phyloP scores from a whole-genome alignment of 768 basidiomycete species.

The Hysterangium stoloniferum region DNA sequence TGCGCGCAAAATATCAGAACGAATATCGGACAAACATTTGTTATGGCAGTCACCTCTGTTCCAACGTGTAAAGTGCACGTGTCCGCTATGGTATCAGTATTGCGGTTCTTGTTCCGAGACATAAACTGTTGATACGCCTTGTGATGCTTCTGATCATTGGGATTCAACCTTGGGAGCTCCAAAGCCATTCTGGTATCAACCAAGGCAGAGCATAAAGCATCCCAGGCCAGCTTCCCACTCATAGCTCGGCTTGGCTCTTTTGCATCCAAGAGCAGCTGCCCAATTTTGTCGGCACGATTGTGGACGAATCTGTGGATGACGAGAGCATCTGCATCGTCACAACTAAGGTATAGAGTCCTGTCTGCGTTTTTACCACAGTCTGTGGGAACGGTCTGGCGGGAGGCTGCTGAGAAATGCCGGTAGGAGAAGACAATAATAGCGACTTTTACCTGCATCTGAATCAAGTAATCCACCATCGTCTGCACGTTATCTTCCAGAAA shows the following conservation, averaged over 20 bases:
- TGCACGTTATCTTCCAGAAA: conserved; percentile 67
- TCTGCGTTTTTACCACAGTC: conserved; percentile 39
- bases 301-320: conserved; percentile 80
- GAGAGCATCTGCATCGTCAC: conserved; percentile 77
- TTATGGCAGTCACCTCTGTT: conserved; percentile 32
- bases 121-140: conserved; percentile 62
- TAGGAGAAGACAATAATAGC: neutral
- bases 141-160: conserved; percentile 38
- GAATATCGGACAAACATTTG: conserved; percentile 20
- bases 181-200: conserved; percentile 70
- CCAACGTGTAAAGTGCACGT: conserved; percentile 54
- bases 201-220: conserved; percentile 65
- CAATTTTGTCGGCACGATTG: conserved; percentile 80
- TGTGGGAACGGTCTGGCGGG: neutral
- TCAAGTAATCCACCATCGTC: conserved; percentile 68
- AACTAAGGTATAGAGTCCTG: conserved; percentile 58
- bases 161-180: conserved; percentile 42
- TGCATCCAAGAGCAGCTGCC: conserved; percentile 62
- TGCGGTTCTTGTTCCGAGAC: conserved; percentile 53
- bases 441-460: conserved; percentile 56
- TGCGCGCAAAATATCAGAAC: neutral
- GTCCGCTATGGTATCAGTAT: conserved; percentile 50
- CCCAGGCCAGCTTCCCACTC: conserved; percentile 76
- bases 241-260: conserved; percentile 32
- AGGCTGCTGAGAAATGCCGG: neutral